Base-by-base conservation (phyloP, 192 early-diverging fungal genomes). In the Coemansia sp. region DNA sequence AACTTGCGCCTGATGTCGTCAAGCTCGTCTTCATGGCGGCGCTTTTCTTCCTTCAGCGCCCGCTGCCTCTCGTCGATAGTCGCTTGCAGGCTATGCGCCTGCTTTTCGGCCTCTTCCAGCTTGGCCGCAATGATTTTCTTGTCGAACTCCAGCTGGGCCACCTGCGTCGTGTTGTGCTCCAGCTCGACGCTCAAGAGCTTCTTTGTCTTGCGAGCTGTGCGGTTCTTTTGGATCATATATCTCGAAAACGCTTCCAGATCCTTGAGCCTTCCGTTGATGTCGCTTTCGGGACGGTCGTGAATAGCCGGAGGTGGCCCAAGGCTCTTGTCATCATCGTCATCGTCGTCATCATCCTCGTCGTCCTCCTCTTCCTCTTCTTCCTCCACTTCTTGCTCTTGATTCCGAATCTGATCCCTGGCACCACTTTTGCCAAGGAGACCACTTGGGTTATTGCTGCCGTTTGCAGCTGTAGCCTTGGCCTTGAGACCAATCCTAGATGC, bases 221-320 rank as follows among this genome's bases (percentile, higher is more conserved):
- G 81, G 14, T 78, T 61, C 36, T 82, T 83, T 25, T 82, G 69
- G 27, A 78, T 75, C 67, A 91, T 79, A 32, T 79, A 73, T 19
- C 35, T 29, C 14, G 64, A 64, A 34, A 69, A 62, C 9, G 52
- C 61, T 65, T 94, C 90, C 75, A 93, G 82, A 72, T 94, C 93
- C 59, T 87, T 77, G 5, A 94, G 72, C n/a, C 91, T 83, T 2
- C 93, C 93, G 61, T 90, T 62, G 24, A 68, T 47, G 34, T 79
- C 77, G 52, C 36, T 66, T n/a, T 64, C 69, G 0, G 62, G 28
- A 23, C 75, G 75, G 22, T 50, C 50, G 56, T 64, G 54, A 18
- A 72, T 28, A 14, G 36, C 60, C 4, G 75, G 75, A 24, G 62
- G 69, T 13, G 75, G 75, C 0, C 75, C 75, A 16, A 78, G 50